A percentile compares a stretch with the other conserved stretches of the same genome.
Conservation (phyloP, 1,284 basidiomycete species). For the Cutaneotrichosporon arboriforme region DNA sequence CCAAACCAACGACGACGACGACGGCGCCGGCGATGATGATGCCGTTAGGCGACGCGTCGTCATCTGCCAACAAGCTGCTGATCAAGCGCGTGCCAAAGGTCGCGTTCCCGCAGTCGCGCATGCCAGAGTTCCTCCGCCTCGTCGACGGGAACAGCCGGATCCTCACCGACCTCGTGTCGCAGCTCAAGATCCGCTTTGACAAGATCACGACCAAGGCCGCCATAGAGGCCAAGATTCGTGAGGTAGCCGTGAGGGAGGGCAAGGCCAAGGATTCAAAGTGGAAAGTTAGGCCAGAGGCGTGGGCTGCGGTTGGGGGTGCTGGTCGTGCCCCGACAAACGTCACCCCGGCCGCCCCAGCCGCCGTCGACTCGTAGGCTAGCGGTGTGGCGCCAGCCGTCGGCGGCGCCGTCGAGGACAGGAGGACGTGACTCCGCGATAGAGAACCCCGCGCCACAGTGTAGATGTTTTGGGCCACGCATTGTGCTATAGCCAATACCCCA, state of each 20-base stretch:
- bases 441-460: too few species aligned
- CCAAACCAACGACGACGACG: not conserved
- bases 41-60: slow-evolving; percentile 19
- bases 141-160: slow-evolving; percentile 40
- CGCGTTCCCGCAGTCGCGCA: slow-evolving; percentile 34
- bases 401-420: too few species aligned
- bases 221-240: slow-evolving; percentile 43
- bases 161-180: slow-evolving; percentile 32
- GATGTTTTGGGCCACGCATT: too few species aligned
- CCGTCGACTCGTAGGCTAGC: too few species aligned
- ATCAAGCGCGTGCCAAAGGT: slow-evolving; percentile 24
- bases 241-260: slow-evolving; percentile 38
- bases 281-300: slow-evolving; percentile 37
- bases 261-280: slow-evolving; percentile 37
- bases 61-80: slow-evolving; percentile 6
- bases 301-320: slow-evolving; percentile 6
- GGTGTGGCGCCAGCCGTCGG: too few species aligned
- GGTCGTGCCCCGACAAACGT: too few species aligned
- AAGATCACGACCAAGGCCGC: slow-evolving; percentile 43
- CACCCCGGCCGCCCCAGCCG: too few species aligned
- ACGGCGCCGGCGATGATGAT: slow-evolving; percentile 1
- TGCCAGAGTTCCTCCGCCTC: slow-evolving; percentile 33
- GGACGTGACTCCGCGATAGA: too few species aligned
- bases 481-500: too few species aligned
- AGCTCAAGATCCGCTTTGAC: slow-evolving; percentile 34